phyloP scores from a whole-genome alignment of 2,329 filamentous ascomycete species.

The Graphilbum ipis-grandicollis region DNA sequence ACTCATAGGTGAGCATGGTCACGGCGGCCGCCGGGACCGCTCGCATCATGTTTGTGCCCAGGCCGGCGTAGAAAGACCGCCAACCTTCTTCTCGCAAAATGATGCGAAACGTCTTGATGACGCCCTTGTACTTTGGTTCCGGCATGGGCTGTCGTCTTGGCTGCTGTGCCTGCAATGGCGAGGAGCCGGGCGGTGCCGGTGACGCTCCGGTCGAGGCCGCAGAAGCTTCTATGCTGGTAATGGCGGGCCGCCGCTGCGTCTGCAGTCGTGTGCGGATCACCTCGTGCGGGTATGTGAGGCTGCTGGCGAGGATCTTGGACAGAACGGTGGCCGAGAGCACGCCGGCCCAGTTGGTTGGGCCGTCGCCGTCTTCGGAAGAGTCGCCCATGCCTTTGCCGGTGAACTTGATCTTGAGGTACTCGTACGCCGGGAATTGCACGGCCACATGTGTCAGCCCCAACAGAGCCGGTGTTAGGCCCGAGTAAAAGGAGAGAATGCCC shows the following conservation, averaged over 20 bases:
- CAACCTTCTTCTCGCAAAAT: constrained; percentile 87
- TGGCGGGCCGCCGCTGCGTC: constrained; percentile 73
- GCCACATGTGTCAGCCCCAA: constrained; percentile 88
- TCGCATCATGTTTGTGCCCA: constrained; percentile 94
- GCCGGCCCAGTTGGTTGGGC: constrained; percentile 52
- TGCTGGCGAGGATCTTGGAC: constrained; percentile 87
- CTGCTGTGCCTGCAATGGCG: constrained; percentile 16
- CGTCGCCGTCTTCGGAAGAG: constrained; percentile 15
- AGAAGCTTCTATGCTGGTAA: no score
- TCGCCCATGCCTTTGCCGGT: constrained; percentile 81
- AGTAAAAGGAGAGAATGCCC: constrained; percentile 83
- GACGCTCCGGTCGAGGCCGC: no score
- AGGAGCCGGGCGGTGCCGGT: no score
- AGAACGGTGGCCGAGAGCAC: constrained; percentile 79
- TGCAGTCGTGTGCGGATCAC: constrained; percentile 86
- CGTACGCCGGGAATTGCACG: constrained; percentile 92
- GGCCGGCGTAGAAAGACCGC: constrained; percentile 90
- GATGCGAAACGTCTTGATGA: constrained; percentile 64
- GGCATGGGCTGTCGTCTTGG: neutral
- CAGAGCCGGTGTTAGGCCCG: constrained; percentile 78
- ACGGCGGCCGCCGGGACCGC: constrained; percentile 91
- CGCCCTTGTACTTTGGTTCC: constrained; percentile 51
- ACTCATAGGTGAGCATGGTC: constrained; percentile 95
- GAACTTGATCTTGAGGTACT: constrained; percentile 79
- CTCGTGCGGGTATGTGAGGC: constrained; percentile 92